Base-by-base conservation (phyloP, 2,329 filamentous ascomycete species). In the Chaetomium sp. region DNA sequence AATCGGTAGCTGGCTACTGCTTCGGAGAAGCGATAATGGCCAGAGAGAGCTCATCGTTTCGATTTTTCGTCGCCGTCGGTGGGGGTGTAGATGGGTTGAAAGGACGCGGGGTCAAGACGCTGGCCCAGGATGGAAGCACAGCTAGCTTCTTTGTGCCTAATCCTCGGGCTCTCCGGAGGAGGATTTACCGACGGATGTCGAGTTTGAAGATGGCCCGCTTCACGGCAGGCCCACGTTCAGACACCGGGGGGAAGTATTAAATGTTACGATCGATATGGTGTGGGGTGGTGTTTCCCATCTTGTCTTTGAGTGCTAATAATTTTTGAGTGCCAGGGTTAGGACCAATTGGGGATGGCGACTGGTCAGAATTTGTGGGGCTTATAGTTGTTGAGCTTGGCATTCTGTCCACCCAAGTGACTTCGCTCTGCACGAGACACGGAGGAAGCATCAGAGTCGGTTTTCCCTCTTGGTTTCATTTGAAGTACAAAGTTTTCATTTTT, bases 291-390 rank as follows among this genome's bases (percentile, higher is more conserved):
- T 38, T 50, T 11, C 42, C 46, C 45, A 36, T 12, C 6, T 6
- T 32, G 32, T 45, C 27, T 35, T 32, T 48, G 51, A 48, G 44
- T 52, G 52, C 42, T 41, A 61, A 61, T 56, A 59, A 52, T 61
- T 60, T 61, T 60, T 53, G 56, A 27, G 53, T 32, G 11, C 34
- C 19, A 36, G 19, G 42, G 33, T 12, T n/a, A 9, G 40, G 36
- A 36, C 51, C 58, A 60, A 60, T 60, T 52, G 36, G n/a, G 6
- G 6, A 9, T 41, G 46, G 40, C 34, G 49, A 58, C 40, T 60
- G 50, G 58, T 40, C 44, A 42, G 52, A 47, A 56, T 54, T 38
- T 52, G 46, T 56, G 58, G 58, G 53, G 19, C 50, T 4, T 11
- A 4, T 7, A 6, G 32, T 36, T 6, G 38, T 46, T 46, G 41